Base-by-base conservation (phyloP, 495 filamentous ascomycete species). In the Penicillium dipodomyicola region DNA sequence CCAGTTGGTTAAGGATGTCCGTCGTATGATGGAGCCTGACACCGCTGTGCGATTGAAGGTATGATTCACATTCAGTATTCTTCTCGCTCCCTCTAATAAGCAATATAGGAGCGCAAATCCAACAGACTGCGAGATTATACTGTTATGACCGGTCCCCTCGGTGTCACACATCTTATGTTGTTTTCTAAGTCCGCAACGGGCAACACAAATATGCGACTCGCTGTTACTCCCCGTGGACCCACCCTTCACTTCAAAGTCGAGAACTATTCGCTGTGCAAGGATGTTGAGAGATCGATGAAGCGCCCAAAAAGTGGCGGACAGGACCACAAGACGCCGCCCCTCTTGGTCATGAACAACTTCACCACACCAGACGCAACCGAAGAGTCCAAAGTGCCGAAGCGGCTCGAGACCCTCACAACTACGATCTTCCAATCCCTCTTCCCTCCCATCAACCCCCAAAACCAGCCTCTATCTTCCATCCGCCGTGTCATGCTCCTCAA, bases 291-390 rank as follows among this genome's bases (percentile, higher is more conserved):
- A 58, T 84, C 89, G 27, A 78, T 89, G 75, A 89, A 90, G 67
- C 90, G 88, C 64, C 92, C 94, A 3, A 82, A 83, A 65, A 88
- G 84, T 23, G 87, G 87, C 47, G 86, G 85, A 54, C 92, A 93
- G 70, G 90, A 96, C 63, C 94, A 88, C 67, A 77, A 84, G 46
- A 88, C 84, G 25, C 82, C 93, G 2, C 93, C 93, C 48, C 74
- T 97, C 68, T 81, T 98, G 17, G 95, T 98, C 53, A 97, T 98
- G 94, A 99, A 99, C 75, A 96, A 96, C 68, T 96, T 99, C 73
- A 82, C 80, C 33, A 87, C 83, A 2, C 80, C 89, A 27, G 70
- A 80, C 52, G 73, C 82, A 10, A 69, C 75, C 35, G 69, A 77
- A 48, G 77, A 82, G 39, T 77, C 85, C n/a, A 84, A 88, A 47